A percentile compares a stretch with the other conserved stretches of the same genome.
phyloP scores from a whole-genome alignment of 148 eudicot species.

The Persicaria tinctoria region DNA sequence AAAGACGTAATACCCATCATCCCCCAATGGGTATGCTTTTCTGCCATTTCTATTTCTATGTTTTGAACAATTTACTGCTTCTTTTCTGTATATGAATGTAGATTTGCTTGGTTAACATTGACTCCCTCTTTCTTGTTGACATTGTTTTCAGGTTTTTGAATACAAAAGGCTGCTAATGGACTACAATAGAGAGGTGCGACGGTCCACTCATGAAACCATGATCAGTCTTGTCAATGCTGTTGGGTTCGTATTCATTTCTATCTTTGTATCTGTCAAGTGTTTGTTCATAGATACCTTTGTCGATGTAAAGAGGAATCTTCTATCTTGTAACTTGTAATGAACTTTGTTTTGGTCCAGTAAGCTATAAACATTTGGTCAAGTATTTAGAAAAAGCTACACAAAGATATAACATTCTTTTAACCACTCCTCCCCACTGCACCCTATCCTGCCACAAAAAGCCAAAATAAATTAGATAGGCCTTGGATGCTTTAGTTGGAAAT shows the following conservation, averaged over 20 bases:
- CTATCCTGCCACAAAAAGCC: not conserved
- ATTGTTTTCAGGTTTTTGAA: constrained; percentile 64
- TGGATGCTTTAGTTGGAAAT: not conserved
- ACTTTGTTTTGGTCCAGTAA: not conserved
- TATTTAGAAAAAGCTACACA: not conserved
- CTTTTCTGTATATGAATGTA: not conserved
- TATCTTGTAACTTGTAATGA: not conserved
- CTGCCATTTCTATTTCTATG: not conserved
- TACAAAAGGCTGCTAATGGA: constrained; percentile 89
- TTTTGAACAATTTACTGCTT: not conserved
- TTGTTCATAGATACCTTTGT: not conserved
- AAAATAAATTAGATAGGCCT: not conserved
- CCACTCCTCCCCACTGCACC: not conserved
- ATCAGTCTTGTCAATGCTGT: constrained; percentile 52
- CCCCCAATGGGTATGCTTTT: constrained; percentile 80
- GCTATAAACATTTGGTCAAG: not conserved
- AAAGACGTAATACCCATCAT: constrained; percentile 61
- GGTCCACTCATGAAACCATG: constrained; percentile 91
- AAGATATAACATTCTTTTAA: not conserved
- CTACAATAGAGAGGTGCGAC: constrained; percentile 88
- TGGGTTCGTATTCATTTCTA: constrained; percentile 40
- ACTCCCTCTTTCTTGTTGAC: constrained; percentile 6
- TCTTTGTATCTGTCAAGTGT: constrained; percentile 13
- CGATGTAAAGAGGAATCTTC: not conserved
- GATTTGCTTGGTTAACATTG: not conserved